Conservation (phyloP, 495 filamentous ascomycete species). For the Apodospora peruviana region DNA sequence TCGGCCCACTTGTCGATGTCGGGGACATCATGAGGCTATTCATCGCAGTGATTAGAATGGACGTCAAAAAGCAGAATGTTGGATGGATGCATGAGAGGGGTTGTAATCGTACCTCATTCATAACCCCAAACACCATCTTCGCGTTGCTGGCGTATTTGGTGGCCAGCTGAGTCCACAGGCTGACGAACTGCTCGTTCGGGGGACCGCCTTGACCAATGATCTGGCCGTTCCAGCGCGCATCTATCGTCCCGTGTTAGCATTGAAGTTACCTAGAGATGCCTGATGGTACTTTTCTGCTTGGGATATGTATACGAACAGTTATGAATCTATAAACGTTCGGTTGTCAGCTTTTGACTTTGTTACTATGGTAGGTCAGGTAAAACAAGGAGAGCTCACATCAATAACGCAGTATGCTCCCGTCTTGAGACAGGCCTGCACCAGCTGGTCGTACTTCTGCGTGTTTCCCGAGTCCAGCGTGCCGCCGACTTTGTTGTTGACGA, state of each 20-base stretch:
- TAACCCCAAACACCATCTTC: constrained; percentile 49
- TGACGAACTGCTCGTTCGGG: constrained; percentile 44
- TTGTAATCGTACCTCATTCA: constrained; percentile 50
- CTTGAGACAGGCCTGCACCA: constrained; percentile 49
- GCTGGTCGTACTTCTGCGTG: constrained; percentile 42
- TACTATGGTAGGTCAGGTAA: not conserved
- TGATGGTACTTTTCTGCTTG: too few relatives aligned
- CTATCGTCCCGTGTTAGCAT: constrained; percentile 1
- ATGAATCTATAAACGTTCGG: constrained; percentile 27
- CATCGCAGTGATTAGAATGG: not conserved
- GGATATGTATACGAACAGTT: constrained; percentile 42
- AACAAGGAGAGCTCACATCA: constrained; percentile 31
- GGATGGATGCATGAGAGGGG: constrained; percentile 1
- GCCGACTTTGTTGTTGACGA: constrained; percentile 45
- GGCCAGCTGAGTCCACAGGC: constrained; percentile 50
- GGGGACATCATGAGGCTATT: constrained; percentile 26
- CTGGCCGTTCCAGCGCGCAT: constrained; percentile 52
- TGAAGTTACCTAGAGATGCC: not conserved
- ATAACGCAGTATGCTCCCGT: constrained; percentile 48
- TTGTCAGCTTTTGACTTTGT: not conserved
- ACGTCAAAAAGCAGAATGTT: not conserved
- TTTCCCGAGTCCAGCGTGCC: constrained; percentile 42
- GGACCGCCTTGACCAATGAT: constrained; percentile 55
- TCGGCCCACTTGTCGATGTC: constrained; percentile 45
- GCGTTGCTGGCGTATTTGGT: constrained; percentile 40